Base-by-base conservation (phyloP, 768 basidiomycete species). In the Termitomyces sp. region DNA sequence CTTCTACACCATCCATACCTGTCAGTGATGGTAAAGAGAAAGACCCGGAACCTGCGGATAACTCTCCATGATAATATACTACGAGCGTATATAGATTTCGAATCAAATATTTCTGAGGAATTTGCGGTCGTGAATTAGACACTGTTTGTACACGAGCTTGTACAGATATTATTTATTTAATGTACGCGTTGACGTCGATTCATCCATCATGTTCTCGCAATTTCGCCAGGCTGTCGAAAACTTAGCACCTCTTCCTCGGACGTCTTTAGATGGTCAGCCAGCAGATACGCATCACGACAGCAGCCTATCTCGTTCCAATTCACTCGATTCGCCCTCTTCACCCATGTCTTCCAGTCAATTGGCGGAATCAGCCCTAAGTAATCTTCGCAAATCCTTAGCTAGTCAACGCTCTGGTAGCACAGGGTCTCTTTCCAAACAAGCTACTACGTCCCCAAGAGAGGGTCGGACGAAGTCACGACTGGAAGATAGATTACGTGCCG, bases 401-500 rank as follows among this genome's bases (percentile, higher is more conserved):
- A 58, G 77, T 4, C 86, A 87, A 63, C 85, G 84, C 32, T 68
- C 80, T 33, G 75, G 68, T 15, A 83, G 76, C 69, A 77, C 80
- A 51, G 68, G 66, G 48, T 61, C 70, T 16, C 55, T 63, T 39
- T 66, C 65, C 45, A 66, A 67, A 32, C 63, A 64, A 51, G 22
- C 60, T 42, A 45, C 55, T 22, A 58, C 59, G 46, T 64, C 68
- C 28, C 53, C 67, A 33, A 69, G 63, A 35, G 65, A 65, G 42
- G 62, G 57, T 20, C 65, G 62, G 42, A 62, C 78, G 50, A 88
- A 89, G 69, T 78, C 82, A 8, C 89, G 82, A 24, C 76, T 93
- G 2, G 92, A 93, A 73, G 91, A 93, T 60, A 80, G 92, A 49
- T 76, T 93, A n/a, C 83, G 87, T 49, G 87, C 89, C 45, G 82